Conservation (phyloP, 2,329 filamentous ascomycete species). For the Torrubiellomyces zombiae region DNA sequence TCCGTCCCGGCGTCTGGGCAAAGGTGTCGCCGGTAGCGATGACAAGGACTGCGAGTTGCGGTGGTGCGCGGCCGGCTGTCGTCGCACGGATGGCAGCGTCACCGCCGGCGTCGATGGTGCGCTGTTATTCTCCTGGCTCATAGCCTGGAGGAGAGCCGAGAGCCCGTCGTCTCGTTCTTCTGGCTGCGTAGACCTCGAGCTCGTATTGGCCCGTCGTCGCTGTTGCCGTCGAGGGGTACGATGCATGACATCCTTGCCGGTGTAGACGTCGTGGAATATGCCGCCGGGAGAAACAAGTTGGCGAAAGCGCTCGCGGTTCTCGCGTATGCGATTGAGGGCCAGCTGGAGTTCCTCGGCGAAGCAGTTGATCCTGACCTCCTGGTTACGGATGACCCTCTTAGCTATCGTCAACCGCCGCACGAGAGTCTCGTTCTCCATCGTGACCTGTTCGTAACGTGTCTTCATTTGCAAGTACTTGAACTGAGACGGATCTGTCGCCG, state of each 20-base stretch:
- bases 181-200: no score
- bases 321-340: conserved; percentile 67
- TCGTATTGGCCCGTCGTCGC: conserved; percentile 20
- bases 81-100: conserved; percentile 26
- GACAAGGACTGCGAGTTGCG: conserved; percentile 72
- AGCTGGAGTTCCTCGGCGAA: conserved; percentile 62
- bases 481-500: conserved; percentile 34
- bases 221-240: conserved; percentile 27
- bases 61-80: conserved; percentile 44
- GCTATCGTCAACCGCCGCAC: conserved; percentile 52
- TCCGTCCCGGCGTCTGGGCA: conserved; percentile 30
- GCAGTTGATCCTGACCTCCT: conserved; percentile 54
- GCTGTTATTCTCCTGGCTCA: conserved; percentile 57
- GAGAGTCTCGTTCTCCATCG: conserved; percentile 48
- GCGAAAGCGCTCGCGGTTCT: conserved; percentile 78
- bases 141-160: conserved; percentile 64
- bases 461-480: conserved; percentile 46
- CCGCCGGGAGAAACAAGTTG: conserved; percentile 60
- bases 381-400: conserved; percentile 62
- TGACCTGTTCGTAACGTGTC: conserved; percentile 45
- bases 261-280: conserved; percentile 45
- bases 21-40: conserved; percentile 65
- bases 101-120: conserved; percentile 53
- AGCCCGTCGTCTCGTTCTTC: conserved; percentile 39
- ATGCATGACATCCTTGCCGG: conserved; percentile 38